Base-by-base conservation (phyloP, 2,329 filamentous ascomycete species). In the Aspergillus costaricaensis region DNA sequence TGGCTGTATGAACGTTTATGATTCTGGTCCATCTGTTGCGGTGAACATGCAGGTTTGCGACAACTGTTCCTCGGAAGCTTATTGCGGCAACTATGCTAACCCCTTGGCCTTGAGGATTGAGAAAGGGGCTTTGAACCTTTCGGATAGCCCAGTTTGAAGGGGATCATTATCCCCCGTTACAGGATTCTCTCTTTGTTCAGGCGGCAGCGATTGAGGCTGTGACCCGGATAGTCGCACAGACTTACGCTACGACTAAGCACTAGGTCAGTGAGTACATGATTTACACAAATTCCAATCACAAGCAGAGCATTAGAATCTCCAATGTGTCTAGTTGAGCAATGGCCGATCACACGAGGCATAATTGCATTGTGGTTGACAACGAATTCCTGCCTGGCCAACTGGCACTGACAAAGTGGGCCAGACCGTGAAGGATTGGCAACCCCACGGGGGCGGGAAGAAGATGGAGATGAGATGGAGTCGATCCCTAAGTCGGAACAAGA, bases 371-470 rank as follows among this genome's bases (percentile, higher is more conserved):
- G 30, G 9, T 39, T 23, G 17, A 39, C 30, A 52, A 19, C 41
- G 8, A 21, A 44, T 9, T 23, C 41, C 41, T 44, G 23, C 47
- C 47, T 17, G 25, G 47, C 23, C 14, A 52, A 57, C 25, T 51
- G 30, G 21, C 19, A 57, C 25, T 51, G 30, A n/a, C 19, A 25
- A 32, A 52, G 55, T 43, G 47, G 55, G 55, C 38, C 17, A 52
- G 36, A 41, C 36, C 55, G 14, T 39, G 38, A 58, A 23, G n/a
- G 49, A 43, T 39, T 50, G 55, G 32, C 17, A 21, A 55, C 53
- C 53, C 53, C 53, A 55, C 53, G 53, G 53, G 53, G 53, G 53
- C 53, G 53, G 53, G 53, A 55, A 43, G 39, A 17, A 55, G 41
- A 44, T 52, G 50, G 50, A 52, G 27, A 23, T 38, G 52, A 17